Conservation (phyloP, 2,329 filamentous ascomycete species). For the Stromatinia cepivora region DNA sequence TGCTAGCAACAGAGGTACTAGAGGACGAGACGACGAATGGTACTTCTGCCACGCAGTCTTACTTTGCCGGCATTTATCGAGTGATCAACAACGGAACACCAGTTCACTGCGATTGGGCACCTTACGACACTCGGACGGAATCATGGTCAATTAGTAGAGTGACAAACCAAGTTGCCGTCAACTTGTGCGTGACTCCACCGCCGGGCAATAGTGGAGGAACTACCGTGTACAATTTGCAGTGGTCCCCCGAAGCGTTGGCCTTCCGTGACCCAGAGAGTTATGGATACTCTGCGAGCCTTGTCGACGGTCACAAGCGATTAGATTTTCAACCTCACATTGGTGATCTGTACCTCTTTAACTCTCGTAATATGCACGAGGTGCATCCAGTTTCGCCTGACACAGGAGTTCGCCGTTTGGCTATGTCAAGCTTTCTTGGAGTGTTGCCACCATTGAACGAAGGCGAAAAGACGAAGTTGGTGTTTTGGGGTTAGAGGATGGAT, state of each 20-base stretch:
- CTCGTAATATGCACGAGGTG: conserved; percentile 19
- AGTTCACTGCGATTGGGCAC: conserved; percentile 36
- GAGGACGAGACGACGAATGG: not conserved
- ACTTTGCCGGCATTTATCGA: conserved; percentile 45
- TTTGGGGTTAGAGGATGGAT: not conserved
- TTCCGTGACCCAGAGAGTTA: conserved; percentile 16
- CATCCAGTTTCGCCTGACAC: not conserved
- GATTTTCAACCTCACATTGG: conserved; percentile 11
- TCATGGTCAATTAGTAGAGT: conserved; percentile 22
- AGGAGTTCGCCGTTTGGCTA: not conserved
- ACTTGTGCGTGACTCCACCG: not conserved
- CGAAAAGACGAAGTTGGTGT: conserved; percentile 12
- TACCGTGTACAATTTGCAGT: conserved; percentile 7
- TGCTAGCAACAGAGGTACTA: conserved; percentile 12
- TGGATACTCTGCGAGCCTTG: conserved; percentile 15
- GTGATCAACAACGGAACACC: conserved; percentile 42
- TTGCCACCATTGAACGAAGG: conserved; percentile 8
- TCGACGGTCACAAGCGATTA: not conserved
- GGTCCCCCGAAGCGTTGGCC: conserved; percentile 7
- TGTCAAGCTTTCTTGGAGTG: conserved; percentile 19
- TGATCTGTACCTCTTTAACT: conserved; percentile 16
- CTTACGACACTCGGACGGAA: conserved; percentile 27
- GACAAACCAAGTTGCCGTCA: conserved; percentile 16
- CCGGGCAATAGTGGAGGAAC: conserved; percentile 8
- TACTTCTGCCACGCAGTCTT: not conserved